These are phyloP conservation scores for Extremus antarcticus DNA, from an alignment of 495 filamentous ascomycete species.

Conservation along the genomic window DNA sequence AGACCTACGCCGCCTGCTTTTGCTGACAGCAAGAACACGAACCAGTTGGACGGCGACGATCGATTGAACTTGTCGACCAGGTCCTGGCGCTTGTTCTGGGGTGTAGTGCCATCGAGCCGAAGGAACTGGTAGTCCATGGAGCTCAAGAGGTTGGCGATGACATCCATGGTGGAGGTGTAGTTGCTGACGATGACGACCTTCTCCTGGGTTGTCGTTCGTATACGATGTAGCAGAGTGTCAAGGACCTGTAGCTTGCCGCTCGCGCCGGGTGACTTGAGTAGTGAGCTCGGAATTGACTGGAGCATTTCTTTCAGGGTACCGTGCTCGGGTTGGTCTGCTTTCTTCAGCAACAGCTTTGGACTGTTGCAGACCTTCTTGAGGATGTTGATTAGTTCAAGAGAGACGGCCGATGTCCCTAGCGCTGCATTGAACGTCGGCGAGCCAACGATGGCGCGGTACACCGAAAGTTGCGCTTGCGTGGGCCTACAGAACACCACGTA, in stretches of 20 bases:
- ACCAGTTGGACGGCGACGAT: constrained; percentile 41
- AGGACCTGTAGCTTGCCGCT: constrained; percentile 65
- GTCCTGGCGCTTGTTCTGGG: constrained; percentile 55
- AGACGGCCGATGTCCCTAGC: constrained; percentile 56
- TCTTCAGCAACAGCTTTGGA: constrained; percentile 48
- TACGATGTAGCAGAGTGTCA: constrained; percentile 52
- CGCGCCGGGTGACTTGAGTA: constrained; percentile 47
- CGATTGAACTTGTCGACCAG: constrained; percentile 72
- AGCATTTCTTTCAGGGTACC: constrained; percentile 41
- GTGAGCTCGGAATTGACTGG: constrained; percentile 44
- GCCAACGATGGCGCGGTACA: constrained; percentile 58
- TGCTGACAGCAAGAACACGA: constrained; percentile 72
- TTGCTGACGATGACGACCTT: constrained; percentile 77
- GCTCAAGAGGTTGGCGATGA: constrained; percentile 54
- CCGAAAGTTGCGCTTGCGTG: constrained; percentile 52
- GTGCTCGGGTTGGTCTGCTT: constrained; percentile 27
- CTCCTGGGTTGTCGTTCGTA: constrained; percentile 47
- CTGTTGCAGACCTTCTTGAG: constrained; percentile 79
- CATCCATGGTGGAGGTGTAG: constrained; percentile 66
- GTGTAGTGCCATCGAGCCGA: constrained; percentile 64
- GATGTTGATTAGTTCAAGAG: constrained; percentile 64
- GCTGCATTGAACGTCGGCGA: constrained; percentile 58
- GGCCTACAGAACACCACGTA: constrained; percentile 68
- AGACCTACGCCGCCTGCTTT: constrained; percentile 67
- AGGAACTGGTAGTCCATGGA: constrained; percentile 55